Conservation (phyloP, 345 rosid genomes). For the Garcia nutans region DNA sequence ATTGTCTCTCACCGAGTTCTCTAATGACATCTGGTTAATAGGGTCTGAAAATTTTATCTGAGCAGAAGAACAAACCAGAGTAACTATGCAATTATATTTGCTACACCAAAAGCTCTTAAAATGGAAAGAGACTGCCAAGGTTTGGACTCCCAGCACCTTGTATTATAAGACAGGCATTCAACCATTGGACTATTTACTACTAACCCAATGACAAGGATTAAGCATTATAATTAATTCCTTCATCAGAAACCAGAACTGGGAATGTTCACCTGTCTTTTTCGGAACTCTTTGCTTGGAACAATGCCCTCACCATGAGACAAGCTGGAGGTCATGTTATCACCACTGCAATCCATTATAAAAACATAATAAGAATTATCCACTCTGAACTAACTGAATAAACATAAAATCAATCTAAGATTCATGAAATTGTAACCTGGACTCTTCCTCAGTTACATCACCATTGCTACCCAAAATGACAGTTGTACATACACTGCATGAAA, state of each 20-base stretch:
- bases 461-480: conserved; percentile 75
- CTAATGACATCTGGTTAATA: conserved; percentile 69
- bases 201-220: too few species aligned
- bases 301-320: conserved; percentile 56
- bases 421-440: conserved; percentile 58
- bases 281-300: conserved; percentile 72
- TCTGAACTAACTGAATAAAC: background rate
- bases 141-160: too few species aligned
- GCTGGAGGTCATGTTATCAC: conserved; percentile 63
- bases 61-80: conserved; percentile 1
- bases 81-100: background rate
- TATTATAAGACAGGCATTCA: too few species aligned
- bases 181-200: too few species aligned
- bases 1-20: conserved; percentile 75
- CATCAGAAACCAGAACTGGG: background rate
- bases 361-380: background rate
- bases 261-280: conserved; percentile 71
- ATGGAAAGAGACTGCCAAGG: too few species aligned
- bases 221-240: background rate
- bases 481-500: conserved; percentile 66
- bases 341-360: conserved; percentile 41
- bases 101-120: too few species aligned
- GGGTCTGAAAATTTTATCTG: conserved; percentile 87
- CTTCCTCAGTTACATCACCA: conserved; percentile 69
- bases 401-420: background rate